phyloP scores from a whole-genome alignment of 495 filamentous ascomycete genomes.

The Hypoxylon trugodes region DNA sequence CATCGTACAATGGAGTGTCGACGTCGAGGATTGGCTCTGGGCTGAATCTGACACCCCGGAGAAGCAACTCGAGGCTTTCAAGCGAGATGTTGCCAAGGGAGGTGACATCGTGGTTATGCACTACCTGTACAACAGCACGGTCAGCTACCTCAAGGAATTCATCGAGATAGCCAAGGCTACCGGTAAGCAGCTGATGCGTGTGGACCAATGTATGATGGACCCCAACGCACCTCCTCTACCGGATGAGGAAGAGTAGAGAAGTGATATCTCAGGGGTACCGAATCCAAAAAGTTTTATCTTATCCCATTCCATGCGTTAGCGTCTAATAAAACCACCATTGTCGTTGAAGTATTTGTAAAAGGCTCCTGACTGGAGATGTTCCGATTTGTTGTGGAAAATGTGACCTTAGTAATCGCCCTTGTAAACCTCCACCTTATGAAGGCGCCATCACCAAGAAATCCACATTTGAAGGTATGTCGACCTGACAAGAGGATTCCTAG shows the following conservation, averaged over 20 bases:
- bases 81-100: constrained; percentile 68
- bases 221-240: constrained; percentile 67
- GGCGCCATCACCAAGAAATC: not conserved
- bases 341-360: constrained; percentile 20
- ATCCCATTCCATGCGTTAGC: constrained; percentile 14
- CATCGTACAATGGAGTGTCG: constrained; percentile 78
- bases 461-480: not conserved
- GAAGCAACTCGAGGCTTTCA: constrained; percentile 79
- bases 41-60: constrained; percentile 70
- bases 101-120: constrained; percentile 82
- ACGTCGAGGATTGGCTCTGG: constrained; percentile 84
- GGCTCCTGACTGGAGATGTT: not conserved
- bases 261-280: not conserved
- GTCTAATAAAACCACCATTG: constrained; percentile 36
- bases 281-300: not conserved
- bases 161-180: constrained; percentile 72
- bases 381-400: not conserved
- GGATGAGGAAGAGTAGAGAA: constrained; percentile 15
- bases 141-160: constrained; percentile 71
- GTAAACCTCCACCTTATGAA: constrained; percentile 1
- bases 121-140: constrained; percentile 74
- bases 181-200: constrained; percentile 75
- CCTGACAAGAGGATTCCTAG: not conserved
- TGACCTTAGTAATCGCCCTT: constrained; percentile 31
- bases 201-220: constrained; percentile 82